A percentile compares a stretch with the other conserved stretches of the same genome.
phyloP scores from a whole-genome alignment of 169 alveolate genomes.

The Plasmodium knowlesi region DNA sequence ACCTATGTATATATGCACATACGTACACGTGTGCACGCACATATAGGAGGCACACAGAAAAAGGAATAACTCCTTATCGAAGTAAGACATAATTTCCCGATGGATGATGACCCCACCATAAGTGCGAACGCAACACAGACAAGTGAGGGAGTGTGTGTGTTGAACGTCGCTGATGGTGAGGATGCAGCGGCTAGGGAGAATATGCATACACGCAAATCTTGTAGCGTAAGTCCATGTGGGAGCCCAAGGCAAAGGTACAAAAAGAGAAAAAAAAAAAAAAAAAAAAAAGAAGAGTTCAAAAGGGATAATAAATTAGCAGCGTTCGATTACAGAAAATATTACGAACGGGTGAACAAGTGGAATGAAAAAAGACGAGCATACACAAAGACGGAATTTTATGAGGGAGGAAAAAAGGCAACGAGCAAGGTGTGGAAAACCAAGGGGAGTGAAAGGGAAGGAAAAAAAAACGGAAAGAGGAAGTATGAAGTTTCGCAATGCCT shows the following conservation, averaged over 20 bases:
- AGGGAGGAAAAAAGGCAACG: neutral
- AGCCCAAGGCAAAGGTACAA: neutral
- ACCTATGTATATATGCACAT: neutral
- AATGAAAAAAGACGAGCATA: slow-evolving; percentile 36
- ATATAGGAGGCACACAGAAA: neutral
- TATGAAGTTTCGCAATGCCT: neutral
- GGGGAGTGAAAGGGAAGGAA: neutral
- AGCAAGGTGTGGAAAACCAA: neutral
- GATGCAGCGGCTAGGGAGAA: neutral
- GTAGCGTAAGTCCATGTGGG: neutral
- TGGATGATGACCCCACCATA: neutral
- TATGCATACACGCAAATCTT: neutral
- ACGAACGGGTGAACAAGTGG: slow-evolving; percentile 50
- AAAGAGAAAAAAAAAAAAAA: neutral
- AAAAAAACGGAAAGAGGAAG: neutral
- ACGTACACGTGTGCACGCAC: neutral
- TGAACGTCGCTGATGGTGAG: neutral
- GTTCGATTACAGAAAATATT: slow-evolving; percentile 35
- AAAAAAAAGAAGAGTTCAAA: neutral
- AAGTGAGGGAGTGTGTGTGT: neutral
- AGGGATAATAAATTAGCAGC: neutral
- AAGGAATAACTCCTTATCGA: neutral
- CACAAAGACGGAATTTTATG: neutral
- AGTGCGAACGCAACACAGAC: neutral
- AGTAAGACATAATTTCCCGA: neutral